Base-by-base conservation (phyloP, 164 flowering plant genomes). In the Vitis riparia region DNA sequence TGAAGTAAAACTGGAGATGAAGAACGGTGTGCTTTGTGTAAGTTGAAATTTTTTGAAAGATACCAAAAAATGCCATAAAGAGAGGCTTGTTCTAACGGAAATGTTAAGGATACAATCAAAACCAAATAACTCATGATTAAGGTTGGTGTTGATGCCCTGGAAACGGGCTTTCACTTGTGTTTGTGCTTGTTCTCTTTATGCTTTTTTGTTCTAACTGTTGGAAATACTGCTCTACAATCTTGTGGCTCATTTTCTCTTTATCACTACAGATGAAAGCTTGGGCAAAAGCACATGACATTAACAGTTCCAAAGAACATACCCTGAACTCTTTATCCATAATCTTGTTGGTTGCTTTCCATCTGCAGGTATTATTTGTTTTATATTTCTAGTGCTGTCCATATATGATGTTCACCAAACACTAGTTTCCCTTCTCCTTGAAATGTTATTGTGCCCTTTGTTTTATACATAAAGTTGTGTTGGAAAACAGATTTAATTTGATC, bases 321-420 rank as follows among this genome's bases (percentile, higher is more conserved):
- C 63, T 90, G 71, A 90, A 84, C 75, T 90, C 92, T 55, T 67
- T 90, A 62, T 90, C 94, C 51, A 76, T 88, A 68, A 76, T 85
- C 60, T 75, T 76, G 8, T 74, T 90, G 73, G 91, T 83, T 68
- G 91, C 92, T 68, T 83, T 88, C 71, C 94, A 90, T 85, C 80
- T 90, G 71, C 94, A 90, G 92, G 94, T 90, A 83, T 65, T 12
- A 52, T 62, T 13, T 67, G 0, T 63, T 32, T 58, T 62, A 10
- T 1, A 9, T 53, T 37, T 51, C 9, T 29, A 50, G n/a, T 48
- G 49, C 29, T 68, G 51, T 16, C 47, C 10, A 10, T 49, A 8
- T 13, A 19, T 49, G 5, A 13, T 58, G 10, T 49, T 67, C 19
- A 29, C 13, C 9, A 55, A 58, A 17, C 55, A 58, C 19, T 3